Base-by-base conservation (phyloP, 108 stramenopile genomes). In the Schizochytrium sp. region DNA sequence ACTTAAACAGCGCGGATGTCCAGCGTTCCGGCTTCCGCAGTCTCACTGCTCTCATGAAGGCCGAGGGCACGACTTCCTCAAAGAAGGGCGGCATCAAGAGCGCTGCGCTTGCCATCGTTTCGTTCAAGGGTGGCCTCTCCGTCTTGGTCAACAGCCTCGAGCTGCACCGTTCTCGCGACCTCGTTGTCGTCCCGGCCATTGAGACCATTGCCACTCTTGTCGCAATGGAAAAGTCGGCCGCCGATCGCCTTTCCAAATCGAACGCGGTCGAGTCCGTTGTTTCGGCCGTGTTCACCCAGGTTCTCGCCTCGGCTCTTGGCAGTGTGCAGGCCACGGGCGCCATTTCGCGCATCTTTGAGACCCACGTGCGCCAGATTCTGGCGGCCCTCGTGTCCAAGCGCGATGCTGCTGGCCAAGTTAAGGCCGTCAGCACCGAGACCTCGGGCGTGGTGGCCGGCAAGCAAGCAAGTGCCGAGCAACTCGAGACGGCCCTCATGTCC, bases 21-120 rank as follows among this genome's bases (percentile, higher is more conserved):
- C 89, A 89, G 83, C 72, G 89, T 10, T 53, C 43, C 23, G 89
- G 83, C 23, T 21, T 87, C 58, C 72, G 72, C n/a, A 21, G 87
- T 25, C 51, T 89, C 25, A 57, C 76, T 6, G 45, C 76, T 1
- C 76, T 83, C 51, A 83, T 83, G 76, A 47, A 23, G n/a, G 51
- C 45, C n/a, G 76, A 83, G 51, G 48, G 28, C 48, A 3, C 18
- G 3, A 3, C 48, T 47, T 0, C 63, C 10, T 8, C 63, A 0
- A 69, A 69, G 63, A 83, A 83, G 25, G 76, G 76, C 76, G 51
- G 51, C 76, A 23, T 53, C 45, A 83, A 83, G 76, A 83, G 43
- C 6, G 76, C 76, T 6, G 45, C 76, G 12, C 25, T 83, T 10
- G 76, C 76, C 45, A 83, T 83, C 28, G 19, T 83, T 6, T 53